Conservation (phyloP, 768 basidiomycete genomes). For the Hirschioporus abietinus region DNA sequence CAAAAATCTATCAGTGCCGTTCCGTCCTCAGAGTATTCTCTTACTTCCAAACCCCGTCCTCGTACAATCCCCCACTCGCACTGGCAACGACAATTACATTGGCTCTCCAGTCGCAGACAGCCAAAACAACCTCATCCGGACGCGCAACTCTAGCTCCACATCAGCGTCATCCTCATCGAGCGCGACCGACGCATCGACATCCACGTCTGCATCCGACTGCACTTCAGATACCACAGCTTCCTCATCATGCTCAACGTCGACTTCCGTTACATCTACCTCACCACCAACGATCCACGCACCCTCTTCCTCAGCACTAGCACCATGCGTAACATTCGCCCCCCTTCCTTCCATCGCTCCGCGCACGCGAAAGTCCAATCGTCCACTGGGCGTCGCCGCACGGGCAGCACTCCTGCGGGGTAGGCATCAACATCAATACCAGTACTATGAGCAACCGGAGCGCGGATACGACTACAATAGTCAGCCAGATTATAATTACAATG, state of each 20-base stretch:
- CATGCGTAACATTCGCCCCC: conserved; percentile 30
- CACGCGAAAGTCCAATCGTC: conserved; percentile 23
- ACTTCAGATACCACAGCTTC: background rate
- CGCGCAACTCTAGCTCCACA: background rate
- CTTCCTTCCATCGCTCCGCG: conserved; percentile 27
- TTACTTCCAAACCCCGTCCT: background rate
- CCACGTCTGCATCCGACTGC: background rate
- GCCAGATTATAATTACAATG: background rate
- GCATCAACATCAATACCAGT: background rate
- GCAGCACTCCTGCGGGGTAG: background rate
- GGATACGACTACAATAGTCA: background rate
- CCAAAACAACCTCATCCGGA: background rate
- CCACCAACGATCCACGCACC: conserved; percentile 15
- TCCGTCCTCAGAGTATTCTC: background rate
- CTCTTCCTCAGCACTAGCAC: conserved; percentile 4
- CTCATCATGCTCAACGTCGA: background rate
- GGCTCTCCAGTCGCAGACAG: background rate
- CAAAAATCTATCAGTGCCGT: background rate
- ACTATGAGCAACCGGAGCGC: background rate
- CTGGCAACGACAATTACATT: too few relatives aligned
- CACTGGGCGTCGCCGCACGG: conserved; percentile 32
- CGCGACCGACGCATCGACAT: background rate
- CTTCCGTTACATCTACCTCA: conserved; percentile 11
- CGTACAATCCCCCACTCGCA: background rate
- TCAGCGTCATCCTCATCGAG: background rate